A percentile compares a stretch with the other conserved stretches of the same genome.
Conservation (phyloP, 352 stramenopile species). For the Phytophthora quininea region DNA sequence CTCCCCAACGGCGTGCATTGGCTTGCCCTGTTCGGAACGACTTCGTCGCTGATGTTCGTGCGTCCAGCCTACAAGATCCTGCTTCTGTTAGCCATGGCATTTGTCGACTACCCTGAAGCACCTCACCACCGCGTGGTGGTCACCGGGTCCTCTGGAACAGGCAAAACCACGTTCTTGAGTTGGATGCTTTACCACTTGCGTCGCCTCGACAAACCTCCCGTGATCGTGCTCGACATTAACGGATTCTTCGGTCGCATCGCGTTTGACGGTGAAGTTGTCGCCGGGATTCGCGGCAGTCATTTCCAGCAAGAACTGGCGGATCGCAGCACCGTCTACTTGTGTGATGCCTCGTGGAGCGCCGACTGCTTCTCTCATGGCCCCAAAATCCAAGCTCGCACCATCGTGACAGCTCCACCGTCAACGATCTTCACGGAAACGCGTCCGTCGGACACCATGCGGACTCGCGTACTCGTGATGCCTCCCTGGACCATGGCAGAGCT, state of each 20-base stretch:
- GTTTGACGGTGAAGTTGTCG: slow-evolving; percentile 24
- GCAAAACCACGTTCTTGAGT: slow-evolving; percentile 48
- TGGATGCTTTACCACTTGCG: slow-evolving; percentile 38
- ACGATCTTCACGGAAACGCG: slow-evolving; percentile 1
- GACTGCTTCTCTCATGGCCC: not conserved
- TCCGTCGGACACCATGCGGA: slow-evolving; percentile 13
- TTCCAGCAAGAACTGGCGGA: slow-evolving; percentile 31
- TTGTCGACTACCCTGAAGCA: slow-evolving; percentile 29
- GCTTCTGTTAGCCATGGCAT: slow-evolving; percentile 30
- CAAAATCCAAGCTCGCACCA: slow-evolving; percentile 28
- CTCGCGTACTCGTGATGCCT: slow-evolving; percentile 40
- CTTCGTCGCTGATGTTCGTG: slow-evolving; percentile 26
- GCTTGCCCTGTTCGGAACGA: slow-evolving; percentile 3
- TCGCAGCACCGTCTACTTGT: slow-evolving; percentile 40
- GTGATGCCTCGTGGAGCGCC: slow-evolving; percentile 24
- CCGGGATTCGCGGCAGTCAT: slow-evolving; percentile 26
- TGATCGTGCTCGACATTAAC: slow-evolving; percentile 36
- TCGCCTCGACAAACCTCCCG: slow-evolving; percentile 15
- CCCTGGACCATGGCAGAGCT: slow-evolving; percentile 44
- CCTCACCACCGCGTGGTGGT: slow-evolving; percentile 33
- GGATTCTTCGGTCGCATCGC: slow-evolving; percentile 40
- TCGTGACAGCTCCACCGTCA: slow-evolving; percentile 24
- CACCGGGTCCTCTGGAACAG: slow-evolving; percentile 42
- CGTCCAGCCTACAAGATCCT: slow-evolving; percentile 34
- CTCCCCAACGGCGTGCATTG: slow-evolving; percentile 20